Evolutionary conservation across 192 early-diverging fungal species (phyloP).

Genomic region (Coemansia javaensis): DNA sequence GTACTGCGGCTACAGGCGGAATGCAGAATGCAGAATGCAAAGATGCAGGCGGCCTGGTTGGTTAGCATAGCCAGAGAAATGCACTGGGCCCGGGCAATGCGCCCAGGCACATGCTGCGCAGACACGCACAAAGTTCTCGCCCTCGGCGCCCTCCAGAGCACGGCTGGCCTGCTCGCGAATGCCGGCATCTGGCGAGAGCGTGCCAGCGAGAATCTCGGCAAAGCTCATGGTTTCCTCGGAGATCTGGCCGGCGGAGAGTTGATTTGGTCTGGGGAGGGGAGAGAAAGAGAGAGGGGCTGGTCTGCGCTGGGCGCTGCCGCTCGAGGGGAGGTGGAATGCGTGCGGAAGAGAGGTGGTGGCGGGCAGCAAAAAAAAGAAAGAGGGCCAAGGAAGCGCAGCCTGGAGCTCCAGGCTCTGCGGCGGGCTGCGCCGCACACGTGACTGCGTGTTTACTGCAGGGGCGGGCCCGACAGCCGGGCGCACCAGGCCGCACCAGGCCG

Average conservation of each 20-base stretch:
- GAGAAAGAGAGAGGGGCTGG: too few relatives aligned
- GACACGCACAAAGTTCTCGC: conserved; percentile 79
- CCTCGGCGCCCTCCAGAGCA: conserved; percentile 67
- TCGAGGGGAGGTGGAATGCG: too few relatives aligned
- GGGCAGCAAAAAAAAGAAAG: conserved; percentile 2
- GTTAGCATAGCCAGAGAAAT: background rate
- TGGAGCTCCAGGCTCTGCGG: too few relatives aligned
- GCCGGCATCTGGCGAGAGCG: conserved; percentile 73
- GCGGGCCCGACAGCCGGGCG: too few relatives aligned
- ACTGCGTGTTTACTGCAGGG: too few relatives aligned
- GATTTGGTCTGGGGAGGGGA: too few relatives aligned
- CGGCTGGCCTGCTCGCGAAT: conserved; percentile 79
- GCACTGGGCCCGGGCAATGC: conserved; percentile 2
- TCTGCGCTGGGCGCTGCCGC: too few relatives aligned
- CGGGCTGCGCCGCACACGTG: too few relatives aligned
- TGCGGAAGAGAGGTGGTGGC: background rate
- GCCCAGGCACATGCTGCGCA: background rate
- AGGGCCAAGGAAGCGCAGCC: too few relatives aligned
- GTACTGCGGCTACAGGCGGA: conserved; percentile 57
- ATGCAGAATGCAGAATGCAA: background rate
- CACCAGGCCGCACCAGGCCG: too few relatives aligned
- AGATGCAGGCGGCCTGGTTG: background rate
- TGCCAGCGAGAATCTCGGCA: conserved; percentile 70
- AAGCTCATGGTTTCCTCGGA: conserved; percentile 53
- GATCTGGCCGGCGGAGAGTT: too few relatives aligned